phyloP scores from a whole-genome alignment of 495 filamentous ascomycete species.

The Lepidopterella palustris region DNA sequence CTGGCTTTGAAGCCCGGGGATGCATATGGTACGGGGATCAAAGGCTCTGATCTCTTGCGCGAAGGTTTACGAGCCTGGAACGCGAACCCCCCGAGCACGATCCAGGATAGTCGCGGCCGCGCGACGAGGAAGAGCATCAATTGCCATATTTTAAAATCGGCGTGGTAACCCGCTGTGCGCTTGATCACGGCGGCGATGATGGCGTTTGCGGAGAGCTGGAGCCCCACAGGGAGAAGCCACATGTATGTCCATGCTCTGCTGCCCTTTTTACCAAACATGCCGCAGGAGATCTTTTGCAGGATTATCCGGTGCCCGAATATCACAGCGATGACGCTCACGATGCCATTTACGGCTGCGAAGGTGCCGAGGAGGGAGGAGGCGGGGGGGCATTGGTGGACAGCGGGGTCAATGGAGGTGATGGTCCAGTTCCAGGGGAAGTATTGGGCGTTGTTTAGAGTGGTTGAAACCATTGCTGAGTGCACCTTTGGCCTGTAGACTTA shows the following conservation, averaged over 20 bases:
- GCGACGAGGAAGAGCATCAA: slow-evolving; percentile 12
- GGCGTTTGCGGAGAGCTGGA: slow-evolving; percentile 16
- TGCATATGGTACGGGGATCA: no score
- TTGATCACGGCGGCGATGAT: slow-evolving; percentile 10
- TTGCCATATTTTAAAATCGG: slow-evolving; percentile 8
- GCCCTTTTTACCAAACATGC: neutral
- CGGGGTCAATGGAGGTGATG: neutral
- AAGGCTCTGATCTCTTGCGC: neutral
- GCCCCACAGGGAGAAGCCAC: slow-evolving; percentile 11
- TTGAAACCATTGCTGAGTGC: neutral
- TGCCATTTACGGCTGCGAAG: slow-evolving; percentile 8
- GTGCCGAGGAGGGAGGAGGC: slow-evolving; percentile 6
- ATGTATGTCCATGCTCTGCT: slow-evolving; percentile 1
- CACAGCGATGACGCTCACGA: neutral
- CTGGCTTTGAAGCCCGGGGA: no score
- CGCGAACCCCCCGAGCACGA: neutral
- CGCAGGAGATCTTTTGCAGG: slow-evolving; percentile 3
- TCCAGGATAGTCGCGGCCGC: slow-evolving; percentile 11
- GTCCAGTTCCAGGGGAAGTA: slow-evolving; percentile 11
- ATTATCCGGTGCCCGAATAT: slow-evolving; percentile 11
- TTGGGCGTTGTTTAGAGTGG: neutral
- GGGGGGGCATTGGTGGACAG: slow-evolving; percentile 1
- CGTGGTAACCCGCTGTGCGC: slow-evolving; percentile 5
- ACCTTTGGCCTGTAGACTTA: no score
- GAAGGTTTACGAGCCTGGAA: neutral